Conservation (phyloP, 805 yeast genomes). For the Barnettozyma populi region DNA sequence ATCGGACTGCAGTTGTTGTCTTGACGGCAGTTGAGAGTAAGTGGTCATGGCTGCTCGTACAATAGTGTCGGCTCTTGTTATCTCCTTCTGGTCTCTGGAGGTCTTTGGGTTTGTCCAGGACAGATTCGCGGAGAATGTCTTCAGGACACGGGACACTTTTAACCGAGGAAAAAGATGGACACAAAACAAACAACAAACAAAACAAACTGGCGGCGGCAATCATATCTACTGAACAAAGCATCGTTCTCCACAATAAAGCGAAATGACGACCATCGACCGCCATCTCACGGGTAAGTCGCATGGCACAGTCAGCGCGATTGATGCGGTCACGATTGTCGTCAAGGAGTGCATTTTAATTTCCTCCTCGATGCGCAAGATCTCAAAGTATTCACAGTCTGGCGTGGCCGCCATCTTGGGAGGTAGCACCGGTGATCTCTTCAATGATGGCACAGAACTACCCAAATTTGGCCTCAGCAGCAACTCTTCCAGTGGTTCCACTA, state of each 20-base stretch:
- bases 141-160: neutral
- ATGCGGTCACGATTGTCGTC: conserved; percentile 76
- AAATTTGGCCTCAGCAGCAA: conserved; percentile 20
- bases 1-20: neutral
- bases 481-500: conserved; percentile 20
- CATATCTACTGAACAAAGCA: neutral
- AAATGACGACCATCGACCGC: conserved; percentile 7
- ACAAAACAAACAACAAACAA: neutral
- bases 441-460: conserved; percentile 35
- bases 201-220: neutral
- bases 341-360: conserved; percentile 84
- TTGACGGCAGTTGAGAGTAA: neutral
- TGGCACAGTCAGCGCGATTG: conserved; percentile 39
- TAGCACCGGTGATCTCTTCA: conserved; percentile 45
- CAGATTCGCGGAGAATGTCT: neutral
- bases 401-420: conserved; percentile 84
- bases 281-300: conserved; percentile 3
- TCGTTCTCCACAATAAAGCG: neutral
- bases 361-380: conserved; percentile 83
- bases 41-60: neutral
- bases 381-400: conserved; percentile 69
- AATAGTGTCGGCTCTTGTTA: neutral
- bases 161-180: neutral
- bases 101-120: neutral
- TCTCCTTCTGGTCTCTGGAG: neutral